Base-by-base conservation (phyloP, 306 rosid species). In the Prunus mume region DNA sequence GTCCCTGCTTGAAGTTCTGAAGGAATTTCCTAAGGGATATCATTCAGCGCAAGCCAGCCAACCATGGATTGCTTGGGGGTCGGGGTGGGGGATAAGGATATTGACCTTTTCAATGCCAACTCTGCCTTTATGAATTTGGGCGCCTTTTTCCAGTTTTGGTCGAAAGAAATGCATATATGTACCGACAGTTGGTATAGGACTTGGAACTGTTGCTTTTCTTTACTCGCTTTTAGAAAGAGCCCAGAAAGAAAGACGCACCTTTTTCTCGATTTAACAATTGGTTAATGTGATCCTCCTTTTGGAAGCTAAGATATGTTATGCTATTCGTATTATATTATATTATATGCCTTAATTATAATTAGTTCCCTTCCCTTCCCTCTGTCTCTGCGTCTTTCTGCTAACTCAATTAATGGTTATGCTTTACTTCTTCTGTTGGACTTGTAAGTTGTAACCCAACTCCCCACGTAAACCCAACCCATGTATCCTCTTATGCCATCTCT, bases 31-130 rank as follows among this genome's bases (percentile, higher is more conserved):
- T 45, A 6, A 68, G 38, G 56, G 72, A 11, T 24, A 24, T 24
- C 25, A 24, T 22, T 68, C 13, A 12, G 55, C 52, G 3, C 30
- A 70, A 38, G 43, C 43, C 43, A 60, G 76, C 64, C 70, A 72
- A 41, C 74, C 54, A 46, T 34, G 62, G 50, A 34, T 18, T 63
- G 30, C 14, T 51, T 38, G 43, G 43, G 43, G 43, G 43, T 38
- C 43, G 43, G 9, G 9, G 19, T 25, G 49, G 72, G 17, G n/a
- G 14, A 12, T 25, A 14, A 10, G 38, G 66, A 49, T n/a, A 68
- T 72, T 79, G 78, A 73, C 30, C 60, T 15, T 66, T 18, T 14
- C 43, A 38, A 38, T 38, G 43, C 43, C 43, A 38, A 38, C 43
- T 6, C 6, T 38, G 9, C 9, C 43, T 38, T 38, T 19, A 45